phyloP scores from a whole-genome alignment of 139 green algal species.

The Chlorella sp. region DNA sequence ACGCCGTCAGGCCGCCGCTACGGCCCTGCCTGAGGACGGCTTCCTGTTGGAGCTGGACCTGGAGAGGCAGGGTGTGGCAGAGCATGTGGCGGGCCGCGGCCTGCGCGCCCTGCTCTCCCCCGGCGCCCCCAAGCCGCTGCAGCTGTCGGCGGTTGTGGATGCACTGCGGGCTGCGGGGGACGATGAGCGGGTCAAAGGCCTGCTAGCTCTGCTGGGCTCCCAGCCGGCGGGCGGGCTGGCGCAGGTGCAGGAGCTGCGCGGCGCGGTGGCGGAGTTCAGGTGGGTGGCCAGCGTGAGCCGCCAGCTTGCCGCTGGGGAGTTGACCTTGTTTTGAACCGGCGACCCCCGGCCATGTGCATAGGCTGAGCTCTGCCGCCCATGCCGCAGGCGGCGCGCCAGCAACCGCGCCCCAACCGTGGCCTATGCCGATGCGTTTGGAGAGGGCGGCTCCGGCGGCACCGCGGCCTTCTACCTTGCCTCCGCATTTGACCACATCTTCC shows the following conservation, averaged over 20 bases:
- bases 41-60: slow-evolving; percentile 34
- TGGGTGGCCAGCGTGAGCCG: neutral
- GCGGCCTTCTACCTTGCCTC: slow-evolving; percentile 68
- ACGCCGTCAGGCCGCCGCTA: neutral
- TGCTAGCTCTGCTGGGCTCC: slow-evolving; percentile 79
- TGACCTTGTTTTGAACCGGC: too few relatives aligned
- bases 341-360: slow-evolving; percentile 50
- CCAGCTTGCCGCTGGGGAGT: too few relatives aligned
- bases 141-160: neutral
- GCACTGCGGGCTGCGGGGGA: slow-evolving; percentile 80
- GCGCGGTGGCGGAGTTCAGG: slow-evolving; percentile 75
- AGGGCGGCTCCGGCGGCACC: neutral
- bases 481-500: slow-evolving; percentile 45
- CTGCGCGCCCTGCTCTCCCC: slow-evolving; percentile 11
- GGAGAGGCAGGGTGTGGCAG: neutral
- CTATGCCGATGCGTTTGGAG: slow-evolving; percentile 18
- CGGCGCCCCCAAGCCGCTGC: neutral
- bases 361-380: too few relatives aligned
- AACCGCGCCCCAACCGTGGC: neutral
- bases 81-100: neutral
- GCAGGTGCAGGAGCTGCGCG: slow-evolving; percentile 67
- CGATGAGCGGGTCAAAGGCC: slow-evolving; percentile 78
- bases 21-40: neutral
- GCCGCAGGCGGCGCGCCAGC: neutral
- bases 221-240: slow-evolving; percentile 53